Conservation (phyloP, 2,329 filamentous ascomycete genomes). For the Hypoxylon sp. region DNA sequence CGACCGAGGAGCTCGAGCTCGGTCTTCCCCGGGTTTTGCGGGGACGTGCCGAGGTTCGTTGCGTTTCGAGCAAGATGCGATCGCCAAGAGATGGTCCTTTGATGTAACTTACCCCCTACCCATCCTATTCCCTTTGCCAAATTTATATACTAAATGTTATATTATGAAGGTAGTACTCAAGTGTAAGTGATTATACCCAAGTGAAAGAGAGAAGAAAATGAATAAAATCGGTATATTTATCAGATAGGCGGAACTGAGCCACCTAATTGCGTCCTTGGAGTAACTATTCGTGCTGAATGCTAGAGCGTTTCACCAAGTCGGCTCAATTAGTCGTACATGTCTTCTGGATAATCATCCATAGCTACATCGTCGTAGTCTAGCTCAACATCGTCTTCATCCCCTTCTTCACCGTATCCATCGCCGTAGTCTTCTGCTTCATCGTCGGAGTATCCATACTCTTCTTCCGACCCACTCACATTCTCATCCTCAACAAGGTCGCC, state of each 20-base stretch:
- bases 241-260: background rate
- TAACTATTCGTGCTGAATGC: background rate
- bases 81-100: slow-evolving; percentile 1
- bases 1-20: slow-evolving; percentile 17
- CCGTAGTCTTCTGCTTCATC: slow-evolving; percentile 43
- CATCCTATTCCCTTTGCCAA: background rate
- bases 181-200: background rate
- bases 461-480: slow-evolving; percentile 41
- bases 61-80: background rate
- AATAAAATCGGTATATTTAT: background rate
- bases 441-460: slow-evolving; percentile 52
- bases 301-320: background rate
- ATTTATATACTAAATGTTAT: background rate
- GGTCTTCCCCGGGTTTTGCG: slow-evolving; percentile 22
- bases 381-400: slow-evolving; percentile 51
- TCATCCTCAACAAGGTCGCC: slow-evolving; percentile 44
- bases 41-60: slow-evolving; percentile 47
- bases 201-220: background rate
- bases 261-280: background rate
- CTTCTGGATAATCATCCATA: slow-evolving; percentile 42
- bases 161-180: background rate
- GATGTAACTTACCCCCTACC: background rate
- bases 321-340: slow-evolving; percentile 33
- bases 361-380: slow-evolving; percentile 49
- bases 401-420: slow-evolving; percentile 39